Percentiles rank a stretch among this genome's conserved stretches.
These are phyloP conservation scores for Calocybe gangraenosa DNA, from an alignment of 768 basidiomycete species.

Conservation along the genomic window DNA sequence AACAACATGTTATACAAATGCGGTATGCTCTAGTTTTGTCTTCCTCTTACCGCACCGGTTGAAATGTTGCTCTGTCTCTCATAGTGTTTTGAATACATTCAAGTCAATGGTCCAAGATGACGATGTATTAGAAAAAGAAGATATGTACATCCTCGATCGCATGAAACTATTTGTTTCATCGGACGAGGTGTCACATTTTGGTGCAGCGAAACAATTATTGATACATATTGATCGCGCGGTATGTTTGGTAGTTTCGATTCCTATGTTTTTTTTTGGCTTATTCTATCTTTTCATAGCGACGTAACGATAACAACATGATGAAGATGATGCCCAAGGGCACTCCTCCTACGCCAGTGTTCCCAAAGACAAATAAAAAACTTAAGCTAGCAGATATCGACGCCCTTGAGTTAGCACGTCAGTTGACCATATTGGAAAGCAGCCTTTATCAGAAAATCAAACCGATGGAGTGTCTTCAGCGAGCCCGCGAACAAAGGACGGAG, in stretches of 20 bases:
- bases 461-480: conserved; percentile 85
- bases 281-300: conserved; percentile 28
- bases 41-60: conserved; percentile 1
- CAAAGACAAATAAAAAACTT: conserved; percentile 66
- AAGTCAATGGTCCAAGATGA: conserved; percentile 86
- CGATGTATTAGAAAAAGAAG: conserved; percentile 82
- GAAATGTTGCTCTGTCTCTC: background rate
- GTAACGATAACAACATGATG: conserved; percentile 50
- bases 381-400: conserved; percentile 86
- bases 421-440: conserved; percentile 87
- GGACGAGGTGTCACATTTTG: conserved; percentile 57
- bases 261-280: background rate
- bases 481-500: conserved; percentile 71
- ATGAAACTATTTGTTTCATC: conserved; percentile 78
- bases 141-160: conserved; percentile 71
- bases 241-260: conserved; percentile 26
- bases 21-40: conserved; percentile 47
- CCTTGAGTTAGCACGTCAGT: conserved; percentile 85
- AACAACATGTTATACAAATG: conserved; percentile 83
- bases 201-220: conserved; percentile 73
- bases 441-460: conserved; percentile 86
- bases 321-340: conserved; percentile 54
- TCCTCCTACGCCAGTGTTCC: conserved; percentile 74
- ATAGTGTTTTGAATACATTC: conserved; percentile 85
- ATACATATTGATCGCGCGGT: conserved; percentile 78